Evolutionary conservation across 768 basidiomycete species (phyloP), one percentile per base, ranked within the genome.

Genomic region (Lentinus tigrinus): DNA sequence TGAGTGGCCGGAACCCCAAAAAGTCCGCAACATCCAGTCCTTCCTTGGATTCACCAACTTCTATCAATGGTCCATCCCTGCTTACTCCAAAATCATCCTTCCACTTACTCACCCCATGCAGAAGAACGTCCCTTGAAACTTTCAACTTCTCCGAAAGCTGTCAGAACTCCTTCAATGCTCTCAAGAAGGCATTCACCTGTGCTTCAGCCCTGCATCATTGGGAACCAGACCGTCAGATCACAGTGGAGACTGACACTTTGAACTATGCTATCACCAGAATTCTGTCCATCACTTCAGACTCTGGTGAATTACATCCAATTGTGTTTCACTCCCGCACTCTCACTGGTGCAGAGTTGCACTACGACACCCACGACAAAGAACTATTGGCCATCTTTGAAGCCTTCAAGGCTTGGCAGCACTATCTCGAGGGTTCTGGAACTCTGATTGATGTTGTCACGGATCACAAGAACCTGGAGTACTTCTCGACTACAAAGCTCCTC

Each of bases 311-410:
- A 52, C 73, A 70, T 38, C 72, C 74, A 2, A 52, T 77, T 19
- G 69, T 65, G 0, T 78, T 67, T 59, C 61, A 63, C 47, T 75
- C 73, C 4, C 58, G 67, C 5, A 67, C 47, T 13, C 43, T 76
- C 6, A 56, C 23, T 23, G 44, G 64, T 0, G 65, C 75, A 0
- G 75, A 85, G 62, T 27, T 65, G 1, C 84, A 83, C 63, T 83
- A 84, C 58, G 68, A 79, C 14, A 75, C 79, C 19, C 73, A 81
- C 56, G 75, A 85, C 57, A 77, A 79, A 60, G 82, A 84, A 68
- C 65, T 83, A 14, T 69, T 83, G 0, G 78, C 77, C 1, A 74
- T 84, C 46, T 65, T 83, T 7, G 63, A 70, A 3, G 61, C 69
- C 0, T 71, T 76, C 48, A 39, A 52, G 13, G 28, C 63, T 13